These are phyloP conservation scores for Talaromyces sp. DNA, from an alignment of 2,329 filamentous ascomycete genomes.

Conservation along the genomic window DNA sequence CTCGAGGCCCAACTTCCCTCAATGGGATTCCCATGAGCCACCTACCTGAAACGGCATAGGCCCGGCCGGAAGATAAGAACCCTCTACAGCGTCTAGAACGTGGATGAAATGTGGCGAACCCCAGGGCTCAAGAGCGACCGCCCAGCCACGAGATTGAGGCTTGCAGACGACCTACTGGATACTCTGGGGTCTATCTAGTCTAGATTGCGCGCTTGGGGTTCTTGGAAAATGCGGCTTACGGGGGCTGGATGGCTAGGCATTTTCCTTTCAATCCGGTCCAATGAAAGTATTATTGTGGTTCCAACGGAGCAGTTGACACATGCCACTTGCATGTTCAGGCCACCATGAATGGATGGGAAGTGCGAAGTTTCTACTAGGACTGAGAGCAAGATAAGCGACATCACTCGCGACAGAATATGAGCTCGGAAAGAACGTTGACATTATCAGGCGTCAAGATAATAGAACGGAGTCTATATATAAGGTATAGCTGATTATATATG, in stretches of 20 bases:
- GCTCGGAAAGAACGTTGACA: too few species aligned
- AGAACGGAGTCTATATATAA: too few species aligned
- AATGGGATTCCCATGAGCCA: too few species aligned
- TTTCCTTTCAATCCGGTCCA: too few species aligned
- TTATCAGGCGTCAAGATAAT: too few species aligned
- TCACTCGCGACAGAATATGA: too few species aligned
- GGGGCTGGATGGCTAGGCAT: background rate
- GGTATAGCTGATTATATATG: too few species aligned
- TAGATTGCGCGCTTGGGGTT: background rate
- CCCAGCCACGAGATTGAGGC: background rate
- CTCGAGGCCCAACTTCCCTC: background rate
- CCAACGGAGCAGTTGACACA: background rate
- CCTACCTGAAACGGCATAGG: conserved; percentile 5
- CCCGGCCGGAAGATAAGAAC: conserved; percentile 12
- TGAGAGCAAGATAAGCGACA: too few species aligned
- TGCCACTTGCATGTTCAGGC: too few species aligned
- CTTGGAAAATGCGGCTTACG: background rate
- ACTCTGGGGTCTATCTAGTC: background rate
- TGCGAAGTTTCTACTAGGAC: too few species aligned
- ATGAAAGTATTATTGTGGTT: too few species aligned
- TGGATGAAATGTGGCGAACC: conserved; percentile 2
- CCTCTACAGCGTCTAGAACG: background rate
- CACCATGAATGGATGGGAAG: too few species aligned
- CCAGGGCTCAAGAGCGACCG: background rate
- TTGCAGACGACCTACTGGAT: background rate